Conservation (phyloP, 1,139 yeast species). For the Yamadazyma membranifaciens region DNA sequence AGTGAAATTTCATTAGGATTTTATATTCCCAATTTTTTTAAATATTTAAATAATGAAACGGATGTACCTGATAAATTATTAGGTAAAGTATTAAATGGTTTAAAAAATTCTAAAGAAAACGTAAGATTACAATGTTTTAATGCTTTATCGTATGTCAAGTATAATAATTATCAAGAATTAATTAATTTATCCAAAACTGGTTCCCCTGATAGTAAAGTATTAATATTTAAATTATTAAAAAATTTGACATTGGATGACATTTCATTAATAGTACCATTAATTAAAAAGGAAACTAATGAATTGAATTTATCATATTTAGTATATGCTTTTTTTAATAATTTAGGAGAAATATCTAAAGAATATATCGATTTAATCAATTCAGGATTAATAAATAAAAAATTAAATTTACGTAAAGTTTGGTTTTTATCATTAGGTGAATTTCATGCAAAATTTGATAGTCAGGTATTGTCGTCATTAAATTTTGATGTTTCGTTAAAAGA, state of each 20-base stretch:
- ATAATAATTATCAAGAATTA: constrained; percentile 36
- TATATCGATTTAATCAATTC: constrained; percentile 35
- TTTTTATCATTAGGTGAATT: constrained; percentile 46
- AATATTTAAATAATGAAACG: constrained; percentile 20
- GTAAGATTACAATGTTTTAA: constrained; percentile 56
- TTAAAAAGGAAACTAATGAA: constrained; percentile 78
- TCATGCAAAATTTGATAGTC: constrained; percentile 8
- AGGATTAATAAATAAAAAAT: constrained; percentile 69
- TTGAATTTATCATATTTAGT: constrained; percentile 50
- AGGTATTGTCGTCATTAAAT: constrained; percentile 26
- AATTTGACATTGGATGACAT: constrained; percentile 11
- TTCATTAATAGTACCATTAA: constrained; percentile 40
- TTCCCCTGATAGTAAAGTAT: constrained; percentile 65
- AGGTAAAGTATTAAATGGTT: constrained; percentile 57
- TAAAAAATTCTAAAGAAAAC: constrained; percentile 69
- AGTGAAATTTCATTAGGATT: constrained; percentile 68
- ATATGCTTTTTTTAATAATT: constrained; percentile 48
- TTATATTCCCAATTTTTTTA: constrained; percentile 50
- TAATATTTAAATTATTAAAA: constrained; percentile 29
- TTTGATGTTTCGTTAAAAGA: constrained; percentile 36
- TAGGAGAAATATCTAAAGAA: constrained; percentile 14
- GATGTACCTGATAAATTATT: constrained; percentile 29
- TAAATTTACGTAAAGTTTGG: constrained; percentile 69
- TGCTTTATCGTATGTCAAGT: constrained; percentile 32
- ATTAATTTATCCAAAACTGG: constrained; percentile 55